Evolutionary conservation across 208 protist species (phyloP), one percentile per base, ranked within the genome.

Genomic region (Trypanosomatidae sp.): DNA sequence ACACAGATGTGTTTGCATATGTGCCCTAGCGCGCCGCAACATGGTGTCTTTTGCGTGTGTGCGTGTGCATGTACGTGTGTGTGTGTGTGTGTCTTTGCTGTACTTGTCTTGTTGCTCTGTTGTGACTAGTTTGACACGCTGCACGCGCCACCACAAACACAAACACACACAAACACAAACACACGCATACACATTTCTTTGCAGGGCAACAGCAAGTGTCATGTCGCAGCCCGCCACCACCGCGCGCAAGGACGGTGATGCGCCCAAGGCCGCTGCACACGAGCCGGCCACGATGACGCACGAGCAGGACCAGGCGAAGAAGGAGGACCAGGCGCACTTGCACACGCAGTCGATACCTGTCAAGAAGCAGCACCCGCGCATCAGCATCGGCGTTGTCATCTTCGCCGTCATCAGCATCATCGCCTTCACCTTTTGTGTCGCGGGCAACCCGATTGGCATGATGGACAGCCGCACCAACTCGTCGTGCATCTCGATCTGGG

Each of bases 401-500:
- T 76, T 70, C 43, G 47, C 56, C 27, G 46, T 70, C 48, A 38
- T 50, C 33, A 52, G 59, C 39, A 57, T 76, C 32, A 43, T 26
- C 30, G 67, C 48, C 21, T 70, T 69, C 35, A 61, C 66, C 41
- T 48, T 76, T n/a, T 62, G 61, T 54, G 40, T 66, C n/a, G 67
- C 55, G 35, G 67, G 58, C 45, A 76, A 70, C 30, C 43, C 67
- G 13, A 22, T 70, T 26, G 67, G 67, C 19, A 69, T 70, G 67
- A 63, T 76, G 53, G 67, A 76, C 23, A 22, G n/a, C 15, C 58
- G 59, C 42, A n/a, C 0, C 7, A 26, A 43, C 52, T 43, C 40
- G 1, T 25, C 28, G 1, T 76, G 67, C 62, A 63, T 65, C 33
- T 70, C 67, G 40, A 76, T 76, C 45, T 76, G 67, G 62, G 67